Conservation (phyloP, 108 stramenopile species). For the Pseudonitzschia pungens region DNA sequence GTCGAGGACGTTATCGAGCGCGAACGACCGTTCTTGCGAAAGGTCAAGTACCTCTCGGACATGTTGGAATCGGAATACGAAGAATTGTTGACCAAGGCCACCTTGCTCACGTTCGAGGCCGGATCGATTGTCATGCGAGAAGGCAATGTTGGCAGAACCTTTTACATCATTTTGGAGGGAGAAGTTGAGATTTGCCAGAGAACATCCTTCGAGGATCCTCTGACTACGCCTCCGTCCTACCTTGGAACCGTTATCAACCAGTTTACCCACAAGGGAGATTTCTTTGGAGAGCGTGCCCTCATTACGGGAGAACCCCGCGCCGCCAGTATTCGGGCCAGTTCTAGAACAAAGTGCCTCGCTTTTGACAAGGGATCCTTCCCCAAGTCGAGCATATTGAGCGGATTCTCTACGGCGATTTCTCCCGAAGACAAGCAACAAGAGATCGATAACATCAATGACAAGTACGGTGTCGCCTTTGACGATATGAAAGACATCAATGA, state of each 20-base stretch:
- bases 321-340: slow-evolving; percentile 78
- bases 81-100: slow-evolving; percentile 60
- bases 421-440: slow-evolving; percentile 42
- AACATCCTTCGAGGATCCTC: slow-evolving; percentile 80
- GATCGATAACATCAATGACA: slow-evolving; percentile 57
- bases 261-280: slow-evolving; percentile 62
- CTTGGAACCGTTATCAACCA: slow-evolving; percentile 76
- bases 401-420: slow-evolving; percentile 40
- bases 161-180: slow-evolving; percentile 83
- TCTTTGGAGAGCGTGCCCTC: slow-evolving; percentile 89
- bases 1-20: slow-evolving; percentile 13
- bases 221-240: slow-evolving; percentile 65
- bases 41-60: slow-evolving; percentile 60
- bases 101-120: slow-evolving; percentile 65
- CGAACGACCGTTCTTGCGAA: slow-evolving; percentile 29
- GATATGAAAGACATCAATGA: slow-evolving; percentile 48
- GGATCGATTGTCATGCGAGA: slow-evolving; percentile 80
- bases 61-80: slow-evolving; percentile 72
- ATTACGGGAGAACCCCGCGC: slow-evolving; percentile 90
- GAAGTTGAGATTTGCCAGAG: slow-evolving; percentile 82
- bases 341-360: slow-evolving; percentile 60
- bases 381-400: slow-evolving; percentile 61
- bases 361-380: slow-evolving; percentile 80
- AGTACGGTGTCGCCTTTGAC: slow-evolving; percentile 66
- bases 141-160: slow-evolving; percentile 71